Evolutionary conservation across 768 basidiomycete species (phyloP), one percentile per base, ranked within the genome.

Genomic region (Lyophyllum decastes): DNA sequence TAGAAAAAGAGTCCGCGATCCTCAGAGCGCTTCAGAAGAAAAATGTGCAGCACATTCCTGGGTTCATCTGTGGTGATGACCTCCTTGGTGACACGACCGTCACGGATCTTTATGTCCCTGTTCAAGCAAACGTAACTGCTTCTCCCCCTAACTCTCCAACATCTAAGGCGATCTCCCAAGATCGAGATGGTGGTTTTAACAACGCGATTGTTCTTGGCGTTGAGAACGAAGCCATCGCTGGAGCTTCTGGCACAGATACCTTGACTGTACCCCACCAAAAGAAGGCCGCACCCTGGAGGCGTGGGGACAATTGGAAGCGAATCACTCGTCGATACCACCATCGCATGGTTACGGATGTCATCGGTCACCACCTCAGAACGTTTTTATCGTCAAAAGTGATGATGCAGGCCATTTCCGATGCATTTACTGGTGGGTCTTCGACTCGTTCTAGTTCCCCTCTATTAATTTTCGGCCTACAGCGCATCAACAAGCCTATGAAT

Each of bases 61-160:
- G 34, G n/a, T 52, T 72, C 19, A 34, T 69, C 12, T 66, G 64
- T 33, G 75, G 70, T 2, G 69, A 64, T 27, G 74, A 78, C 52
- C 43, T 76, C 21, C 19, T 12, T 38, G 56, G 16, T 14, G 64
- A 65, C 11, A 33, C 19, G 4, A 70, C 70, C 1, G 5, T 26
- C 9, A 66, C 66, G 0, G 49, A 66, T 9, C 58, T 52, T 2
- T 56, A 55, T n/a, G 40, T 35, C 4, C 44, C 50, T 2, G 16
- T 21, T 1, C n/a, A 43, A 21, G 11, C 17, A 21, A 11, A 22
- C n/a, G n/a, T n/a, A n/a, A n/a, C n/a, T n/a, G n/a, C n/a, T n/a
- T n/a, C n/a, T n/a, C n/a, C n/a, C n/a, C n/a, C n/a, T n/a, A n/a
- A n/a, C n/a, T n/a, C n/a, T n/a, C n/a, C n/a, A n/a, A n/a, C n/a